Percentiles rank a stretch among this genome's conserved stretches.
Conservation (phyloP, 2,329 filamentous ascomycete genomes). For the Botrytis porri region DNA sequence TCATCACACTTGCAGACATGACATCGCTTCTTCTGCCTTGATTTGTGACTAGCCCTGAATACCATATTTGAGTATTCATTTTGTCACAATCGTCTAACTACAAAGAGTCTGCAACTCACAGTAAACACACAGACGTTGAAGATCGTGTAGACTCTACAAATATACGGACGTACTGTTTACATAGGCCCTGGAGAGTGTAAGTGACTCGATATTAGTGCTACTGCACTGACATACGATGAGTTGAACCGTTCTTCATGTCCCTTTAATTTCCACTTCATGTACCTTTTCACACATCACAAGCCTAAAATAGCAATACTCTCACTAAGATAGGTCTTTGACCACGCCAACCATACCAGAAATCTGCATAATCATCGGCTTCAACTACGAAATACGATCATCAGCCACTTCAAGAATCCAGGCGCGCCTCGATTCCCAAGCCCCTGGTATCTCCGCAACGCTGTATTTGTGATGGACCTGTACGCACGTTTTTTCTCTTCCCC, state of each 20-base stretch:
- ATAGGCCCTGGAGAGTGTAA: not conserved
- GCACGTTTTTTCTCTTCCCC: constrained; percentile 1
- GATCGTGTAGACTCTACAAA: not conserved
- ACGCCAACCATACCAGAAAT: not conserved
- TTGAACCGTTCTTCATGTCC: constrained; percentile 2
- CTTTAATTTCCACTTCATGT: not conserved
- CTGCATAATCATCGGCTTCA: not conserved
- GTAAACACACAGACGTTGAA: not conserved
- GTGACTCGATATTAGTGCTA: not conserved
- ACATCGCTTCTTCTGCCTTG: not conserved
- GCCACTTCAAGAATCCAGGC: not conserved
- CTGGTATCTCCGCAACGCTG: not conserved
- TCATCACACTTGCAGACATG: not conserved
- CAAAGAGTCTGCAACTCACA: not conserved
- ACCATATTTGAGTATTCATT: not conserved
- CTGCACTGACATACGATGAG: constrained; percentile 9
- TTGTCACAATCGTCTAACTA: not conserved
- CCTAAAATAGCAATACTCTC: not conserved
- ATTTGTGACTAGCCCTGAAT: not conserved
- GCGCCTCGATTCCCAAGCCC: not conserved
- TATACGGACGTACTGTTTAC: not conserved
- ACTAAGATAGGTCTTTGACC: not conserved
- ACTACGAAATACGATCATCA: not conserved
- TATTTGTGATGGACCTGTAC: not conserved
- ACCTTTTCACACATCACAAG: not conserved